A percentile compares a stretch with the other conserved stretches of the same genome.
Evolutionary conservation across 2,329 filamentous ascomycete genomes (phyloP).

Genomic region (Rutstroemia sp.): DNA sequence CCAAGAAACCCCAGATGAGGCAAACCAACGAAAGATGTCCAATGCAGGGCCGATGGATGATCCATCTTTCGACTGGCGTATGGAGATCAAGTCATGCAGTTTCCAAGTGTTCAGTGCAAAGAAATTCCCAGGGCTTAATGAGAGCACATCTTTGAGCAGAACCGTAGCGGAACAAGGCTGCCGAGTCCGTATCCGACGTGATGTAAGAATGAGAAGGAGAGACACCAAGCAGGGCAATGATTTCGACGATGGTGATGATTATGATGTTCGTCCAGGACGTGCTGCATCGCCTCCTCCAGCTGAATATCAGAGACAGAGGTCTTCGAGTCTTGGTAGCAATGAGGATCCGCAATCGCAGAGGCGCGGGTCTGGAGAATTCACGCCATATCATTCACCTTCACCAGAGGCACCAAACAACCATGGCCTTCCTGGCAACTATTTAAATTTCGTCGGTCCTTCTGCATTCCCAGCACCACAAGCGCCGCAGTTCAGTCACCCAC

Average conservation of each 20-base stretch:
- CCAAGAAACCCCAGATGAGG: constrained; percentile 33
- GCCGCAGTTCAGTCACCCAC: neutral
- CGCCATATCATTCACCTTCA: constrained; percentile 5
- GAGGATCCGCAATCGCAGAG: constrained; percentile 30
- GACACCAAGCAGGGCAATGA: constrained; percentile 57
- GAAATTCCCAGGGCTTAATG: constrained; percentile 91
- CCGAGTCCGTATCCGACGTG: constrained; percentile 88
- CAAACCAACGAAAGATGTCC: constrained; percentile 28
- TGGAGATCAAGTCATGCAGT: constrained; percentile 81
- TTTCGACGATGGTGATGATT: constrained; percentile 50
- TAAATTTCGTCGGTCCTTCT: constrained; percentile 16
- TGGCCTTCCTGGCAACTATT: constrained; percentile 26
- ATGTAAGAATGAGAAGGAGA: constrained; percentile 84
- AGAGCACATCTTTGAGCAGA: constrained; percentile 82
- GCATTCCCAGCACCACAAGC: neutral
- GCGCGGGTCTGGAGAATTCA: constrained; percentile 39
- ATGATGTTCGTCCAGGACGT: constrained; percentile 38
- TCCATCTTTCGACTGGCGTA: constrained; percentile 66
- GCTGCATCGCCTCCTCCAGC: constrained; percentile 9
- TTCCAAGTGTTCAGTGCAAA: constrained; percentile 95
- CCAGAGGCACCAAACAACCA: constrained; percentile 22
- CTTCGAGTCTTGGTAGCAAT: constrained; percentile 18
- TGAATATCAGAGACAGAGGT: constrained; percentile 15
- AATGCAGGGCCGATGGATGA: constrained; percentile 33
- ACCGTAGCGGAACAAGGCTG: constrained; percentile 95